Percentiles rank a stretch among this genome's conserved stretches.
Conservation (phyloP, 495 filamentous ascomycete genomes). For the Podospora comata region DNA sequence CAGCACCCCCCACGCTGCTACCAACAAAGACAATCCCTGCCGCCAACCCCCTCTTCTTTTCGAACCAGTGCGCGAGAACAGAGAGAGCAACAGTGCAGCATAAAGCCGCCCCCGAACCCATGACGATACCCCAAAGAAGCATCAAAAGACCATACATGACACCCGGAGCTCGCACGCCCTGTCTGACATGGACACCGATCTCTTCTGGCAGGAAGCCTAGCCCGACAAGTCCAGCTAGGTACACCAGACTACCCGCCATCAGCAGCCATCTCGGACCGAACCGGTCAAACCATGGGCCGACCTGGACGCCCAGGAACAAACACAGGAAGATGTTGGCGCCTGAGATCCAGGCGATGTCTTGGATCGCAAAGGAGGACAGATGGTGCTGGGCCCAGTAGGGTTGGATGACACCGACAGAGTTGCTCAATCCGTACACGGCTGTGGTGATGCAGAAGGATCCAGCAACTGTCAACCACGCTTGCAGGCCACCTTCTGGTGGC, state of each 20-base stretch:
- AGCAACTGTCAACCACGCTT: conserved; percentile 38
- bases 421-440: conserved; percentile 38
- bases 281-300: conserved; percentile 54
- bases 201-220: conserved; percentile 10
- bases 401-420: conserved; percentile 47
- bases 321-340: conserved; percentile 49
- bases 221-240: conserved; percentile 8
- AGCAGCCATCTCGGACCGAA: conserved; percentile 35
- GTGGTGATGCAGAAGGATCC: conserved; percentile 34
- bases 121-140: conserved; percentile 13
- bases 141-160: conserved; percentile 13
- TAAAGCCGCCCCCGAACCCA: conserved; percentile 14
- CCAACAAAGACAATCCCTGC: conserved; percentile 52
- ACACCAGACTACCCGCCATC: conserved; percentile 11
- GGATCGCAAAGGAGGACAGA: conserved; percentile 21
- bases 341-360: conserved; percentile 36
- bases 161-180: not conserved
- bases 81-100: conserved; percentile 16
- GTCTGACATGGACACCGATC: not conserved
- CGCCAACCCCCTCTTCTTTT: conserved; percentile 44
- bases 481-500: conserved; percentile 40
- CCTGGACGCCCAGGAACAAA: conserved; percentile 49
- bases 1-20: conserved; percentile 47
- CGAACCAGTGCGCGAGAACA: conserved; percentile 46
- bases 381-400: conserved; percentile 41